Conservation (phyloP, 257 asterid species). For the Solanum pinnatisectum region DNA sequence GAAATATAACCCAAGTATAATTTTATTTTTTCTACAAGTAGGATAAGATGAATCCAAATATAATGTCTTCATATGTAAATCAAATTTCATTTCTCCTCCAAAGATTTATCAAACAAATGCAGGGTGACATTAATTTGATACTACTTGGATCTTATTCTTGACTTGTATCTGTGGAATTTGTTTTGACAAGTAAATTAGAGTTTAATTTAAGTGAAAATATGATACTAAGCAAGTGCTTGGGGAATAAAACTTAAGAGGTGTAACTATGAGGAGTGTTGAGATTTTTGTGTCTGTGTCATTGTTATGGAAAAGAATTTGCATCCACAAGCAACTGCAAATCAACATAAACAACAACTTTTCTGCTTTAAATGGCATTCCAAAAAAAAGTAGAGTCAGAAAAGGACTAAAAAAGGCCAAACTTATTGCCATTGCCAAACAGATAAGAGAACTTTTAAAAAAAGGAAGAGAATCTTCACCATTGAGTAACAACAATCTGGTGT, state of each 20-base stretch:
- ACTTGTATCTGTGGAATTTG: background rate
- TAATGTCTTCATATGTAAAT: background rate
- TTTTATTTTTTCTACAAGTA: background rate
- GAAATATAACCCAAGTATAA: background rate
- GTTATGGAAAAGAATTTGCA: background rate
- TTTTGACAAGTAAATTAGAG: background rate
- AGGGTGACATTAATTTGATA: background rate
- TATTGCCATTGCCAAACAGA: background rate
- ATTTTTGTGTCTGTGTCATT: background rate
- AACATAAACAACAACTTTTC: background rate
- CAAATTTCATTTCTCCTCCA: background rate
- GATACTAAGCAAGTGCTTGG: background rate
- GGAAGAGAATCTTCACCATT: conserved; percentile 10
- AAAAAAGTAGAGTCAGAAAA: background rate
- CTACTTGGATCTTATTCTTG: background rate
- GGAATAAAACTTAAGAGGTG: background rate
- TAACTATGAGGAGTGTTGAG: background rate
- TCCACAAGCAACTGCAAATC: background rate
- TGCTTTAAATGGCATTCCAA: background rate
- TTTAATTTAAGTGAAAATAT: background rate
- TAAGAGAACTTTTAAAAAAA: background rate
- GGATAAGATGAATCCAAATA: background rate
- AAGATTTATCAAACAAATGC: background rate
- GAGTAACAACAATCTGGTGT: conserved; percentile 14
- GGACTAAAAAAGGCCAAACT: background rate